Percentiles rank a stretch among this genome's conserved stretches.
Evolutionary conservation across 1,284 basidiomycete species (phyloP).

Genomic region (Microbotryum scabiosae): DNA sequence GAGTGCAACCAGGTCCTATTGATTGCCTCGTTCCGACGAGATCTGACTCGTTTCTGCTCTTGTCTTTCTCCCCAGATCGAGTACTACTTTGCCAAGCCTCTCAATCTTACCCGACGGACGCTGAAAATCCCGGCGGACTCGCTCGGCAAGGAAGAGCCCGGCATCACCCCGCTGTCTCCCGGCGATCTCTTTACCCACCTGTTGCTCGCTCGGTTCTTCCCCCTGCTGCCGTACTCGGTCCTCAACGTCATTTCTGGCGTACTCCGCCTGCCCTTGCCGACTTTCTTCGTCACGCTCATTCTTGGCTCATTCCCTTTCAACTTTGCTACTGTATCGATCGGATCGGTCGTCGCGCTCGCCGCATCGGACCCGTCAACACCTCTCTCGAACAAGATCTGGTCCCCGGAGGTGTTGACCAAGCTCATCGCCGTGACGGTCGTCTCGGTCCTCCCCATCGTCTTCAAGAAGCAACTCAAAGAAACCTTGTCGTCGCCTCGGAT

Average conservation of each 20-base stretch:
- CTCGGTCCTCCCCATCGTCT: slow-evolving; percentile 32
- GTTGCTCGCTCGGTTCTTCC: slow-evolving; percentile 35
- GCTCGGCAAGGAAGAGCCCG: not conserved
- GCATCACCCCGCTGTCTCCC: slow-evolving; percentile 10
- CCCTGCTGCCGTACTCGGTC: slow-evolving; percentile 34
- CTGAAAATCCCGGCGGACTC: slow-evolving; percentile 16
- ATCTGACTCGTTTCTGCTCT: not conserved
- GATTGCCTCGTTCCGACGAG: too few relatives aligned
- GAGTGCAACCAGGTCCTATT: not conserved
- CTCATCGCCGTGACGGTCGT: slow-evolving; percentile 33
- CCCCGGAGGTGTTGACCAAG: slow-evolving; percentile 29
- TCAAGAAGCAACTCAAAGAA: slow-evolving; percentile 34
- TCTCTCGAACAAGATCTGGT: slow-evolving; percentile 34
- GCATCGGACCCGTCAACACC: slow-evolving; percentile 26
- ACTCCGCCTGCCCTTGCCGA: slow-evolving; percentile 31
- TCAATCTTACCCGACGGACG: slow-evolving; percentile 29
- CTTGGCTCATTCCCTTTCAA: slow-evolving; percentile 37
- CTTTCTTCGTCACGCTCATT: slow-evolving; percentile 36
- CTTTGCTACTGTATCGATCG: slow-evolving; percentile 34
- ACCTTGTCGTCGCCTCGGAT: not conserved
- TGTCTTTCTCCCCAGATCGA: slow-evolving; percentile 17
- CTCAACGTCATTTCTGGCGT: slow-evolving; percentile 37
- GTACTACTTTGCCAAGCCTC: slow-evolving; percentile 34
- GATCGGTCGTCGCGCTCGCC: slow-evolving; percentile 32
- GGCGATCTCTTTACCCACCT: slow-evolving; percentile 34